phyloP scores from a whole-genome alignment of 169 alveolate species.

The Cryptosporidium bovis region DNA sequence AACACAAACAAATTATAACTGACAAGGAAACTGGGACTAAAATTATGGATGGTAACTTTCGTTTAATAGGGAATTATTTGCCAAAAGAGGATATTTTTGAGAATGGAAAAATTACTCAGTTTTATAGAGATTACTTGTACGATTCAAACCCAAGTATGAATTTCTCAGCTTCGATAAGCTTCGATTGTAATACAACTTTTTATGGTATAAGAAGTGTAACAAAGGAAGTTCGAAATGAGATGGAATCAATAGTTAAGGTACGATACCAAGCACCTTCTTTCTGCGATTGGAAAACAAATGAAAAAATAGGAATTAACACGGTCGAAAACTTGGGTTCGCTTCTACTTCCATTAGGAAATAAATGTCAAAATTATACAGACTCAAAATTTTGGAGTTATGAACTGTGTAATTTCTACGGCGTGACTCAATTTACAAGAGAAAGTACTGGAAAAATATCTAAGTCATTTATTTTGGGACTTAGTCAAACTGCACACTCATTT shows the following conservation, averaged over 20 bases:
- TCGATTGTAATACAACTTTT: slow-evolving; percentile 13
- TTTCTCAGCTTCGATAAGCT: slow-evolving; percentile 31
- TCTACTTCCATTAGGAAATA: slow-evolving; percentile 33
- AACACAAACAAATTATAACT: slow-evolving; percentile 11
- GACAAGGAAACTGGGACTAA: slow-evolving; percentile 17
- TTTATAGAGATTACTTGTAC: slow-evolving; percentile 20
- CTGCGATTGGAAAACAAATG: slow-evolving; percentile 63
- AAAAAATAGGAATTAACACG: background rate
- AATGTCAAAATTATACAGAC: slow-evolving; percentile 64
- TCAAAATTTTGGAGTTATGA: slow-evolving; percentile 47
- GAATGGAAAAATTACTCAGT: slow-evolving; percentile 46
- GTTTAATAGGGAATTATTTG: slow-evolving; percentile 32
- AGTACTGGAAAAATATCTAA: background rate
- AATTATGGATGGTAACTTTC: slow-evolving; percentile 39
- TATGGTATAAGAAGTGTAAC: slow-evolving; percentile 14
- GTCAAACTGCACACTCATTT: background rate
- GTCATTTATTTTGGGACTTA: slow-evolving; percentile 23
- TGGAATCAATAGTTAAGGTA: slow-evolving; percentile 7
- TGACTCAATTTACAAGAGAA: slow-evolving; percentile 50
- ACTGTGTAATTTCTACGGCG: slow-evolving; percentile 28
- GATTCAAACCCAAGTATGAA: slow-evolving; percentile 1
- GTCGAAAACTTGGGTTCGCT: slow-evolving; percentile 20
- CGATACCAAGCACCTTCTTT: slow-evolving; percentile 40
- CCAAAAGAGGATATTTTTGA: slow-evolving; percentile 24
- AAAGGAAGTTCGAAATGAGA: slow-evolving; percentile 2